Evolutionary conservation across 192 early-diverging fungal species (phyloP).

Genomic region (Lobosporangium transversale): DNA sequence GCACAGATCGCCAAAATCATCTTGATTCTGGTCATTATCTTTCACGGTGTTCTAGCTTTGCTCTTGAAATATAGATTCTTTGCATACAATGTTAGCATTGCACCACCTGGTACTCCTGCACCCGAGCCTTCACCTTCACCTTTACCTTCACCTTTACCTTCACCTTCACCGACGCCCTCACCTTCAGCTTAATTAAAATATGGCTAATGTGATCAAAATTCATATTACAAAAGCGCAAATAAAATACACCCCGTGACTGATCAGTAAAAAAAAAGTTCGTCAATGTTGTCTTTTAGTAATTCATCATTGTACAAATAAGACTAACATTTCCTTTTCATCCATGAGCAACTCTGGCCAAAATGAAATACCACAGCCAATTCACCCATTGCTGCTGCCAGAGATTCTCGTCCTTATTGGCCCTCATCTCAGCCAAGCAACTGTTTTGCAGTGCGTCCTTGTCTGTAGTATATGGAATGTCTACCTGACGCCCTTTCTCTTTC

Average conservation of each 20-base stretch:
- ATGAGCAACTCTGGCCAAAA: neutral
- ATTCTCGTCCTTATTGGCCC: conserved; percentile 24
- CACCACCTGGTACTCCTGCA: conserved; percentile 10
- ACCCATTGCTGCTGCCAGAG: conserved; percentile 36
- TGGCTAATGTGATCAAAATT: neutral
- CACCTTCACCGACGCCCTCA: neutral
- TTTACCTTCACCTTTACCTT: neutral
- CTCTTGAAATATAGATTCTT: conserved; percentile 91
- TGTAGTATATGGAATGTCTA: conserved; percentile 29
- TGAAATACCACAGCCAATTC: neutral
- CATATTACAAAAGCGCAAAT: neutral
- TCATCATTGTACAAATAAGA: neutral
- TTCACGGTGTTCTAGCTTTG: conserved; percentile 76
- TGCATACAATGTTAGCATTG: conserved; percentile 57
- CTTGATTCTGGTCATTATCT: conserved; percentile 69
- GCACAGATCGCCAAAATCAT: conserved; percentile 76
- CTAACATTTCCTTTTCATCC: neutral
- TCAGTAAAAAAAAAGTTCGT: neutral
- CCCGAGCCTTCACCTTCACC: neutral
- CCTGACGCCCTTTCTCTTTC: conserved; percentile 36
- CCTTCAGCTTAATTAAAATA: neutral
- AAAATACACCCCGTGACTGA: neutral
- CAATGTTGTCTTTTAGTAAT: neutral
- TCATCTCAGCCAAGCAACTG: conserved; percentile 17
- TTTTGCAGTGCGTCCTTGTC: conserved; percentile 8